Evolutionary conservation across 2,329 filamentous ascomycete genomes (phyloP).

Genomic region (Aspergillus texensis): DNA sequence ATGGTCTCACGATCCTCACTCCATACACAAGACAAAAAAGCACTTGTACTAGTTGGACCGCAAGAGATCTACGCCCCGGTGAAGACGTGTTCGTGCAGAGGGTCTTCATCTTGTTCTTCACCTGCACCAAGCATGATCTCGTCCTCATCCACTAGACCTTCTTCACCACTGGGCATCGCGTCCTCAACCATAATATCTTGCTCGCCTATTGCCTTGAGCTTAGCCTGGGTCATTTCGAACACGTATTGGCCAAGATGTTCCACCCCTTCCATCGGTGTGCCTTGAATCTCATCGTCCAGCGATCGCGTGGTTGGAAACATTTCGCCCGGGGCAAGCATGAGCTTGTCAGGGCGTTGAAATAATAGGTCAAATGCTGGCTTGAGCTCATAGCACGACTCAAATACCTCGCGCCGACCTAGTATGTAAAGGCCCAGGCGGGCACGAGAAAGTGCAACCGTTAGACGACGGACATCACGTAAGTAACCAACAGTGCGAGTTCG

Average conservation of each 20-base stretch:
- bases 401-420: conserved; percentile 82
- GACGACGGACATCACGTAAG: conserved; percentile 85
- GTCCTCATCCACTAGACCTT: conserved; percentile 36
- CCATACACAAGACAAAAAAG: not conserved
- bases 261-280: conserved; percentile 81
- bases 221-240: conserved; percentile 87
- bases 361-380: conserved; percentile 82
- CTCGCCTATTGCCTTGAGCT: conserved; percentile 60
- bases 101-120: conserved; percentile 38
- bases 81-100: conserved; percentile 34
- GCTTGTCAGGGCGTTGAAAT: conserved; percentile 75
- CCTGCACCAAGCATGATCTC: conserved; percentile 38
- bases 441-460: conserved; percentile 92
- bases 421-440: conserved; percentile 91
- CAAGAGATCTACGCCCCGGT: conserved; percentile 2
- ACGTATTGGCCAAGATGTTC: conserved; percentile 97
- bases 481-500: conserved; percentile 89
- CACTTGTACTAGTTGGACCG: not conserved
- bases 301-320: conserved; percentile 72
- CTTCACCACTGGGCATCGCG: conserved; percentile 32
- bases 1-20: not conserved
- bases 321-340: conserved; percentile 81
- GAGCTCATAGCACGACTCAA: conserved; percentile 86
- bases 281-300: conserved; percentile 51
- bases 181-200: conserved; percentile 42